These are phyloP conservation scores for Naganishia sp. DNA, from an alignment of 1,284 basidiomycete genomes.

Conservation along the genomic window DNA sequence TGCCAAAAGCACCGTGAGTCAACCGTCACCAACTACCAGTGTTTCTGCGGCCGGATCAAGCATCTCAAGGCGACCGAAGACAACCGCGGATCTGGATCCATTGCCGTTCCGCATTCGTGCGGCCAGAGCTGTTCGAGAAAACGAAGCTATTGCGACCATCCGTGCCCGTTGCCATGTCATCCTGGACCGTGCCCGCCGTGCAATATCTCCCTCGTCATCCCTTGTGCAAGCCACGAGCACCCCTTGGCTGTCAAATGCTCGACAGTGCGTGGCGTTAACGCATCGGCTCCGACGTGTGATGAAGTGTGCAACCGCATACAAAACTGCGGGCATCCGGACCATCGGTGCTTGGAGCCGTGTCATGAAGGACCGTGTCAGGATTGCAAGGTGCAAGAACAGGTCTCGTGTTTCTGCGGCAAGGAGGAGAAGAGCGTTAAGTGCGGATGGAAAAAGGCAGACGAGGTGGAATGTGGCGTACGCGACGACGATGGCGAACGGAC, in stretches of 20 bases:
- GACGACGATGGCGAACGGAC: conserved; percentile 38
- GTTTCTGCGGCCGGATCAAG: conserved; percentile 36
- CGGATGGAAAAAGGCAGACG: conserved; percentile 60
- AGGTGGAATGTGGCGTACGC: conserved; percentile 42
- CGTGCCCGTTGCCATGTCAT: conserved; percentile 63
- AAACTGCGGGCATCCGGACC: conserved; percentile 65
- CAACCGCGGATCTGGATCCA: conserved; percentile 5
- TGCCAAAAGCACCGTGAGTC: conserved; percentile 72
- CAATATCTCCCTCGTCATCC: conserved; percentile 58
- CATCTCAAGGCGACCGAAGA: conserved; percentile 27
- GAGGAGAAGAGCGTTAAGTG: conserved; percentile 65
- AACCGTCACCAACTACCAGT: conserved; percentile 71
- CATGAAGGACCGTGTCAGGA: conserved; percentile 70
- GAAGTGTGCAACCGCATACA: conserved; percentile 63
- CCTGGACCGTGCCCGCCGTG: conserved; percentile 78
- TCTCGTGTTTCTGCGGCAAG: conserved; percentile 76
- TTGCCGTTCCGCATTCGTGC: conserved; percentile 73
- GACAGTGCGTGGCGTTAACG: conserved; percentile 51
- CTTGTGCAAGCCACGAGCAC: conserved; percentile 69
- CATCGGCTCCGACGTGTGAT: conserved; percentile 65
- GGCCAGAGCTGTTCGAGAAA: conserved; percentile 71
- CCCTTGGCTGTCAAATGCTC: conserved; percentile 67
- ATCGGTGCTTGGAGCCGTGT: conserved; percentile 60
- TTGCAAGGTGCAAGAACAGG: conserved; percentile 62
- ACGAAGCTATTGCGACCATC: conserved; percentile 63